Evolutionary conservation across 768 basidiomycete genomes (phyloP), one percentile per base, ranked within the genome.

Genomic region (Trametopsis cervina): DNA sequence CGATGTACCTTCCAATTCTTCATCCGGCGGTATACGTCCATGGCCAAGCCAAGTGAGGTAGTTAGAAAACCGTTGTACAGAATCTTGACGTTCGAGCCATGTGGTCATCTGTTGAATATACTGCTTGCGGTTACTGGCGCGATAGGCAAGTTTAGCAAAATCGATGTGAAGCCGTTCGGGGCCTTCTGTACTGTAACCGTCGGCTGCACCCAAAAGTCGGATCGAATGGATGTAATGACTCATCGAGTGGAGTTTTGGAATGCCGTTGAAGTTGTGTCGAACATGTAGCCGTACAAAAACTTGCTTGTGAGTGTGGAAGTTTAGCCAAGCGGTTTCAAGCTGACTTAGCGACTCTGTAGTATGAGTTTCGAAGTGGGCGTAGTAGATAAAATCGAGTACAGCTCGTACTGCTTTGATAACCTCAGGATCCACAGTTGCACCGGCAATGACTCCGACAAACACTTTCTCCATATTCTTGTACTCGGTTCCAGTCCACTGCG

Each of bases 401-500:
- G 61, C 55, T 6, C 59, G 57, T 3, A 58, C 59, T 2, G 57
- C 56, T 9, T 45, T 48, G 11, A 56, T 25, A 20, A 66, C 62
- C 21, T 20, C 4, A 35, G 21, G 17, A 23, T 54, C 51, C 4
- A 54, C 57, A 2, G n/a, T n/a, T n/a, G 56, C 53, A 4, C 60
- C 63, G 9, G 57, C 49, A 36, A 64, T 4, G 0, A 61, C 54
- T 7, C 62, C 59, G 10, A 67, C 44, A 42, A 63, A 59, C 0
- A 58, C 55, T 26, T 60, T 54, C 51, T 59, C 54, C 53, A 61
- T 60, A n/a, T 61, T 54, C 39, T 71, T 70, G 46, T 67, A 60
- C 52, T 77, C 71, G 0, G 54, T 62, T 1, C 73, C 73, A 0
- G 72, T 73, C 69, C 69, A 71, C 44, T 74, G 72, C 4, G 67